Base-by-base conservation (phyloP, 306 rosid species). In the Cicer arietinum region DNA sequence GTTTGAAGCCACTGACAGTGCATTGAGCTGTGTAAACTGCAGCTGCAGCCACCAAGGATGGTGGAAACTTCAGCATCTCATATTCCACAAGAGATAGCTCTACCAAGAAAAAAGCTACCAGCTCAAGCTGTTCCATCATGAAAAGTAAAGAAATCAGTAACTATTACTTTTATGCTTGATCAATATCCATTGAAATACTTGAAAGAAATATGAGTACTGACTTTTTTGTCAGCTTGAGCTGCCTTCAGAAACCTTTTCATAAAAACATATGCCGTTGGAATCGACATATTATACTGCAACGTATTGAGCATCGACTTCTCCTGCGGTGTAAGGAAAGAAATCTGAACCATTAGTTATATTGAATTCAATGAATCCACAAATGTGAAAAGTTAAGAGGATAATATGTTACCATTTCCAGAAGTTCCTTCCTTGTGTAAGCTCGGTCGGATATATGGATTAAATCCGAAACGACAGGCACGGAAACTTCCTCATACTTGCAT, bases 11-110 rank as follows among this genome's bases (percentile, higher is more conserved):
- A 72, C 75, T 66, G 57, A 86, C 73, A 50, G 93, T 80, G 60
- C 92, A 90, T 8, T 90, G 96, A 48, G 96, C 96, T 0, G 97
- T 64, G 48, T 90, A 92, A 67, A 88, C 89, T 7, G 98, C 99
- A 17, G 96, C 86, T 0, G 98, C 99, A 44, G 99, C 97, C 35
- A 90, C 54, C 70, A 89, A 5, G 44, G 99, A 94, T 66, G 99
- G 95, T 12, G 92, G 85, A 75, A 85, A 94, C 80, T 88, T 85
- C 58, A 94, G 80, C 98, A 92, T 95, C 77, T 86, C 91, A 59
- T 86, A 92, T 80, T 95, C 99, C 76, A 95, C 98, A 0, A 95
- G 90, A 37, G 92, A 89, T n/a, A 95, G 96, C 85, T 95, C 99
- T 6, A 90, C 82, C 82, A 95, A 68, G 96, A 95, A 95, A 87